These are phyloP conservation scores for Trapa incisa DNA, from an alignment of 345 rosid species.

Conservation along the genomic window DNA sequence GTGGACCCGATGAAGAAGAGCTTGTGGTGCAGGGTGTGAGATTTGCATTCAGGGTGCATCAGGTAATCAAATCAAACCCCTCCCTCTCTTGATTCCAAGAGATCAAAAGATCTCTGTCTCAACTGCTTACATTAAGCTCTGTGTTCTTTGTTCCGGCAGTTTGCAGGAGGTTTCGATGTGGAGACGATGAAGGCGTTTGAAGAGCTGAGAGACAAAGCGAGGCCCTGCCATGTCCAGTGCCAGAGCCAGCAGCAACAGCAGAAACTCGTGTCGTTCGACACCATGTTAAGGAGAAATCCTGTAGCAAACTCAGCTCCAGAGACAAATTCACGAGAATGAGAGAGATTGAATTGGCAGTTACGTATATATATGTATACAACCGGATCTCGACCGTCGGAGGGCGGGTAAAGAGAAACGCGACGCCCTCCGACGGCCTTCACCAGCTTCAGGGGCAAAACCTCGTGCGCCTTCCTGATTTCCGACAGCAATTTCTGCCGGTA, in stretches of 20 bases:
- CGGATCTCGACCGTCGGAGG: too few relatives aligned
- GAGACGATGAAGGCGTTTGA: slow-evolving; percentile 94
- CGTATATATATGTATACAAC: too few relatives aligned
- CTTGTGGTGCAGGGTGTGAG: slow-evolving; percentile 83
- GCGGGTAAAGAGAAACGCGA: too few relatives aligned
- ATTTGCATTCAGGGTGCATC: slow-evolving; percentile 97
- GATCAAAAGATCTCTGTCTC: neutral
- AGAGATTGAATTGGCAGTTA: too few relatives aligned
- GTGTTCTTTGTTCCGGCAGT: slow-evolving; percentile 22
- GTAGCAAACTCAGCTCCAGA: slow-evolving; percentile 65
- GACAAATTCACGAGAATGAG: neutral
- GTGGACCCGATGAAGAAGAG: slow-evolving; percentile 80
- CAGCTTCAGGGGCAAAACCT: slow-evolving; percentile 32
- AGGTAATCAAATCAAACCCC: slow-evolving; percentile 31
- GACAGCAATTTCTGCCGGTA: slow-evolving; percentile 34
- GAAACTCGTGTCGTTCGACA: slow-evolving; percentile 39
- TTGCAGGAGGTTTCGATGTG: slow-evolving; percentile 91
- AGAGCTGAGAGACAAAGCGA: slow-evolving; percentile 86
- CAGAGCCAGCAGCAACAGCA: slow-evolving; percentile 52
- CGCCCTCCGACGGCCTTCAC: slow-evolving; percentile 14
- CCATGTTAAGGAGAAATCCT: slow-evolving; percentile 33
- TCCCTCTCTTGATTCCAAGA: neutral
- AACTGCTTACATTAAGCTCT: neutral
- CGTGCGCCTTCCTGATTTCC: slow-evolving; percentile 35
- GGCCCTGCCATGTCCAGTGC: slow-evolving; percentile 28